These are phyloP conservation scores for Leptodontidium sp. DNA, from an alignment of 2,329 filamentous ascomycete genomes.

Conservation along the genomic window DNA sequence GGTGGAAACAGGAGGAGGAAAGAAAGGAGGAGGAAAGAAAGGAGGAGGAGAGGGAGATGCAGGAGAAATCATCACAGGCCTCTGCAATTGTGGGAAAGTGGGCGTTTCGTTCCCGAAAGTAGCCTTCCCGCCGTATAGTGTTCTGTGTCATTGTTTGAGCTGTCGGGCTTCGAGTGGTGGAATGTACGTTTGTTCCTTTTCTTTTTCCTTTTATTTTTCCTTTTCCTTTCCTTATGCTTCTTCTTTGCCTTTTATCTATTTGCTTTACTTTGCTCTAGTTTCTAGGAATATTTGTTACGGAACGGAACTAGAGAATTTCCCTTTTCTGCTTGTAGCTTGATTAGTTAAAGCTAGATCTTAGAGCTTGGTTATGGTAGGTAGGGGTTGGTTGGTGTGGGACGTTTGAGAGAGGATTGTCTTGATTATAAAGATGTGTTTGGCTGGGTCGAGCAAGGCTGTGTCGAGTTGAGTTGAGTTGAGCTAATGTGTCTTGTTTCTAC, in stretches of 20 bases:
- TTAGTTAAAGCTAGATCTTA: too few species aligned
- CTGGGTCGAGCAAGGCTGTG: background rate
- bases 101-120: constrained; percentile 1
- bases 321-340: too few species aligned
- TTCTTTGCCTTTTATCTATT: too few species aligned
- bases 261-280: too few species aligned
- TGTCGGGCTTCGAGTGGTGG: constrained; percentile 16
- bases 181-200: background rate
- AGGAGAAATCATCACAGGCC: constrained; percentile 7
- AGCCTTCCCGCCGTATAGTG: background rate
- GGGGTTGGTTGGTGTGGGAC: too few species aligned
- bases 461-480: background rate
- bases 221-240: background rate
- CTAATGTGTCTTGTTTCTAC: background rate
- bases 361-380: too few species aligned
- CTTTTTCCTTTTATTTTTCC: background rate
- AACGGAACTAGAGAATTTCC: too few species aligned
- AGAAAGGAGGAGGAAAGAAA: background rate
- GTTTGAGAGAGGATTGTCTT: background rate
- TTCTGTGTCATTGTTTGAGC: constrained; percentile 12
- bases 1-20: background rate
- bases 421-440: background rate
- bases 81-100: constrained; percentile 14
- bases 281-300: too few species aligned
- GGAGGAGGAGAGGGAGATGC: background rate